Evolutionary conservation across 306 rosid species (phyloP).

Genomic region (cucumber (Cucumis sativus)): Cucumber_9930_V3 NC_026657.2:5796501-5797000

Average conservation of each 20-base stretch:
- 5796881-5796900: background rate
- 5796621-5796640: background rate
- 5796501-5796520: no score
- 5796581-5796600: background rate
- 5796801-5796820: background rate
- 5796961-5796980: background rate
- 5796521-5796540: no score
- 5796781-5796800: background rate
- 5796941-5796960: background rate
- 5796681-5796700: background rate
- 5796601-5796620: background rate
- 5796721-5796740: no score
- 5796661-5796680: background rate
- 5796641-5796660: background rate
- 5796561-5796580: no score
- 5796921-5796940: background rate
- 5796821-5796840: background rate
- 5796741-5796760: no score
- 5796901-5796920: background rate
- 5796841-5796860: background rate
- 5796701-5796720: background rate
- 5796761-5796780: background rate
- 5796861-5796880: background rate
- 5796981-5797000: constrained; percentile 13
- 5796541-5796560: no score